These are phyloP conservation scores for Spirogloea muscicola DNA, from an alignment of 139 green algal species.

Conservation along the genomic window DNA sequence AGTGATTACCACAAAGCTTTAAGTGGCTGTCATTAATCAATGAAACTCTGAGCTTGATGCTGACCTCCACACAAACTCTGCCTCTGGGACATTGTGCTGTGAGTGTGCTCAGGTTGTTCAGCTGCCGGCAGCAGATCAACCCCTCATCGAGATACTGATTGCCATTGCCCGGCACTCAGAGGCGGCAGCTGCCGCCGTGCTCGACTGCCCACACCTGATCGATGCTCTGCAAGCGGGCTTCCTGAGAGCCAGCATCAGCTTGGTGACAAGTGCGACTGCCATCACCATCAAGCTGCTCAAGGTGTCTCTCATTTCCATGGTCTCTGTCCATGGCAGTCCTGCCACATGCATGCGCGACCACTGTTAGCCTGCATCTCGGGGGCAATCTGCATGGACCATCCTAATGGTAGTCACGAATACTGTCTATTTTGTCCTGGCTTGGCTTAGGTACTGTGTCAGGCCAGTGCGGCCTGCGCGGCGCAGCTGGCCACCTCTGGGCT, in stretches of 20 bases:
- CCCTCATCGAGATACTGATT: conserved; percentile 18
- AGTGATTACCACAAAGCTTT: too few species aligned
- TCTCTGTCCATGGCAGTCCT: neutral
- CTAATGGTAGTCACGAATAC: neutral
- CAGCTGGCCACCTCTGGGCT: neutral
- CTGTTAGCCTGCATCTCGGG: too few species aligned
- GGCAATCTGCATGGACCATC: neutral
- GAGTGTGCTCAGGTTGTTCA: conserved; percentile 17
- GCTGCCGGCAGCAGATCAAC: conserved; percentile 1
- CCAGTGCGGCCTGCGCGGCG: neutral
- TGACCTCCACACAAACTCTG: too few species aligned
- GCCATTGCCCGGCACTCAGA: conserved; percentile 27
- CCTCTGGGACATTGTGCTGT: too few species aligned
- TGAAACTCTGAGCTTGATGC: too few species aligned
- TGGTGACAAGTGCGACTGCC: neutral
- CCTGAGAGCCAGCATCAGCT: neutral
- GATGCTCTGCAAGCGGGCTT: neutral
- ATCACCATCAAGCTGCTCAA: neutral
- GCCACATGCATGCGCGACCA: neutral
- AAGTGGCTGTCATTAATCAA: too few species aligned
- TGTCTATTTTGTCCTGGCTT: neutral
- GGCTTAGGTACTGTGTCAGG: neutral
- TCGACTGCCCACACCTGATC: conserved; percentile 19
- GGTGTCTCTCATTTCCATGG: neutral
- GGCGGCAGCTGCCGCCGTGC: conserved; percentile 9